Evolutionary conservation across 176 grass and related monocot species (phyloP), one percentile per base, ranked within the genome.

Genomic region (Hsuehochloa calcarea): DNA sequence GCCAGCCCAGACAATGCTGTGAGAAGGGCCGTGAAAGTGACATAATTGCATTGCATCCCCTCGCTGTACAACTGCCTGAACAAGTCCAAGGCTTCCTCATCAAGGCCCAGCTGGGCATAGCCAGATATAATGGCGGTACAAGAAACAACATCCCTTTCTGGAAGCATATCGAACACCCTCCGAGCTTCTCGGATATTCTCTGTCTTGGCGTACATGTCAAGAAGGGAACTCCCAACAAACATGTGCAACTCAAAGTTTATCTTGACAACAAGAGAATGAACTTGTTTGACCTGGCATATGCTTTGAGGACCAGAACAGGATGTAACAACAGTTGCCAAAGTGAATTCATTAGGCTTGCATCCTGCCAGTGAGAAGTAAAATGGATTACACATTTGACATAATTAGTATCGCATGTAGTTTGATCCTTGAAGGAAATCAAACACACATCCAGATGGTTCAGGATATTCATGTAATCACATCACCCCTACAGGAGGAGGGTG

Each of bases 1-100:
- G 93, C 79, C 65, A 95, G 50, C 20, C 93, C 86, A 64, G 93
- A 90, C 27, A 95, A 23, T 81, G 93, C 88, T 75, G 84, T 95
- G 23, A 95, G 83, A 74, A 95, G 88, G 69, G 75, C 60, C 3
- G 58, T 85, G 88, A 92, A 90, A 16, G 90, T 95, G 78, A 95
- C 86, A 71, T 95, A 87, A 65, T 92, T 95, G 79, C 90, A 95
- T 64, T 88, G 85, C 88, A 95, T 95, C 68, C 90, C 93, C 46
- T 86, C 90, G 74, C 75, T 84, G 40, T 90, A 90, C 37, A 90
- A 79, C 43, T 84, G 56, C 59, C 76, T 88, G 80, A 95, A 94
- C 79, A 95, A 66, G 54, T 88, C 50, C 70, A 95, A 84, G 78
- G 93, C 93, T 82, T 95, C 88, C 60, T 84, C 90, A 65, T 92